Evolutionary conservation across 805 yeast genomes (phyloP).

Genomic region (Cyberlindnera amylophila): DNA sequence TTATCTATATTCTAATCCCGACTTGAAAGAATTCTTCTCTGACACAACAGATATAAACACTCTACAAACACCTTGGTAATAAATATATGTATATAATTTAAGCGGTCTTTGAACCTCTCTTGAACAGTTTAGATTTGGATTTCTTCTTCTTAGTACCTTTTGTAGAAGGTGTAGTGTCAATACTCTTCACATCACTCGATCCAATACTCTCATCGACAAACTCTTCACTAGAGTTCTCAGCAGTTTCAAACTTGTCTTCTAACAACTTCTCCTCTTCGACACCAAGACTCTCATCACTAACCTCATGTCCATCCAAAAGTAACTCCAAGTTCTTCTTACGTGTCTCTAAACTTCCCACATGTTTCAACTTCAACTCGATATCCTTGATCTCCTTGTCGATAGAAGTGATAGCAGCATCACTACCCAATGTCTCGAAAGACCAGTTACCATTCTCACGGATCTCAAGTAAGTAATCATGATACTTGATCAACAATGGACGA

Average conservation of each 20-base stretch:
- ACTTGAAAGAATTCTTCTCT: slow-evolving; percentile 13
- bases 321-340: slow-evolving; percentile 57
- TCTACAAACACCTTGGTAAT: slow-evolving; percentile 9
- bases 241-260: slow-evolving; percentile 7
- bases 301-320: slow-evolving; percentile 25
- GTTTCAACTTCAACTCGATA: slow-evolving; percentile 55
- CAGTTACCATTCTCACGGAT: slow-evolving; percentile 57
- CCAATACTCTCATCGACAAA: slow-evolving; percentile 5
- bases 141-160: neutral
- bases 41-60: neutral
- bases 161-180: neutral
- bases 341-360: slow-evolving; percentile 53
- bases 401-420: slow-evolving; percentile 60
- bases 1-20: slow-evolving; percentile 28
- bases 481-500: slow-evolving; percentile 77
- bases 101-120: neutral
- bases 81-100: neutral
- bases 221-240: slow-evolving; percentile 5
- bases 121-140: neutral
- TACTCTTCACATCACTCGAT: neutral
- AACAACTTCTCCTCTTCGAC: slow-evolving; percentile 4
- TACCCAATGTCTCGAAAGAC: slow-evolving; percentile 61
- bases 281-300: slow-evolving; percentile 9
- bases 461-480: slow-evolving; percentile 74
- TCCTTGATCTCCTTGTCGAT: slow-evolving; percentile 74